phyloP scores from a whole-genome alignment of 352 stramenopile genomes.

The Blastocystis sp. region DNA sequence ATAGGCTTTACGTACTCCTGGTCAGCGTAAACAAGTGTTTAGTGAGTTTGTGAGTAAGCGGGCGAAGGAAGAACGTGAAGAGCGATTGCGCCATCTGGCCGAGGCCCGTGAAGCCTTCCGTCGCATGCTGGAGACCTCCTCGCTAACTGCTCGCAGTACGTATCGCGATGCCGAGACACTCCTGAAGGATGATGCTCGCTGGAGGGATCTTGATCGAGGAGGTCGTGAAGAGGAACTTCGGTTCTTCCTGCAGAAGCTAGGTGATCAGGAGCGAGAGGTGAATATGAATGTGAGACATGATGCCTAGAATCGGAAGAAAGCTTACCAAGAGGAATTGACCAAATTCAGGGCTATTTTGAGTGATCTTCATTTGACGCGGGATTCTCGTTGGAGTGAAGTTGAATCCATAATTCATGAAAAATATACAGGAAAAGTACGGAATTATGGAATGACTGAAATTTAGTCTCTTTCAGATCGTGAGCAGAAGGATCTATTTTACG shows the following conservation, averaged over 20 bases:
- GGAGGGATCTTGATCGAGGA: not conserved
- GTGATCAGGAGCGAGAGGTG: not conserved
- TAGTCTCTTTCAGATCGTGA: not conserved
- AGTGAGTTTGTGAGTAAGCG: slow-evolving; percentile 55
- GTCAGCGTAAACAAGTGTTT: slow-evolving; percentile 62
- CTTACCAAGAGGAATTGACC: not conserved
- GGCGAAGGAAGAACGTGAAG: slow-evolving; percentile 15
- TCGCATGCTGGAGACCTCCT: not conserved
- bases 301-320: not conserved
- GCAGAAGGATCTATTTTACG: not conserved
- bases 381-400: not conserved
- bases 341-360: not conserved
- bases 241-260: not conserved
- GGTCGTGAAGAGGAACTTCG: not conserved
- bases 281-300: not conserved
- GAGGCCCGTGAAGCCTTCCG: not conserved
- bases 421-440: not conserved
- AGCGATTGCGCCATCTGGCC: not conserved
- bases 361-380: not conserved
- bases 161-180: slow-evolving; percentile 17
- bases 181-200: not conserved
- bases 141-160: not conserved
- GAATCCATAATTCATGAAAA: not conserved
- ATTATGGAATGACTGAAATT: not conserved
- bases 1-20: not conserved